Conservation (phyloP, 768 basidiomycete genomes). For the Cyclocybe aegerita region DNA sequence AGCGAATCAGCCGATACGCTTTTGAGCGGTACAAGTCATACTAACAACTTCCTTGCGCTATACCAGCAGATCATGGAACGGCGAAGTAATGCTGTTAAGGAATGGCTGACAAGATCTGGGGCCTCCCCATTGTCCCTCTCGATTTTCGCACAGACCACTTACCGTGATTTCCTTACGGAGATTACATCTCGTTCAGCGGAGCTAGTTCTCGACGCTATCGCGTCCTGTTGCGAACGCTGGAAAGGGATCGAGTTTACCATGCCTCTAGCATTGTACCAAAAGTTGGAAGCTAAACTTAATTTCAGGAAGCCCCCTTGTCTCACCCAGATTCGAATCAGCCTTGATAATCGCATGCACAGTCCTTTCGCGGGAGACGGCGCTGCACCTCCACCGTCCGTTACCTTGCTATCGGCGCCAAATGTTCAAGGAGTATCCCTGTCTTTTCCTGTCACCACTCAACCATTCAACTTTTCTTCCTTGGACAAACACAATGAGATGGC, state of each 20-base stretch:
- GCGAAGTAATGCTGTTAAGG: neutral
- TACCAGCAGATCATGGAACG: neutral
- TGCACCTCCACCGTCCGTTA: neutral
- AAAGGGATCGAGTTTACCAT: constrained; percentile 7
- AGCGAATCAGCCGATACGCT: neutral
- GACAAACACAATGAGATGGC: too few species aligned
- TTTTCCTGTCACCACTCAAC: too few species aligned
- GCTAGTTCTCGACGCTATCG: neutral
- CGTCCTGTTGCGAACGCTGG: constrained; percentile 1
- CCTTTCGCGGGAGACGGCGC: neutral
- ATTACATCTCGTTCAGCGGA: neutral
- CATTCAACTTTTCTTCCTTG: too few species aligned
- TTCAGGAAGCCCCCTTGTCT: neutral
- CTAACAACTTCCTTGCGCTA: too few species aligned
- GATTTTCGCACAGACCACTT: neutral
- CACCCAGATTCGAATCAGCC: neutral
- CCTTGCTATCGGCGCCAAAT: neutral
- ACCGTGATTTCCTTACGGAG: neutral
- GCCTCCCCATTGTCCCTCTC: constrained; percentile 9
- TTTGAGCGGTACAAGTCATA: too few species aligned
- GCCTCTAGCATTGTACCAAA: constrained; percentile 2
- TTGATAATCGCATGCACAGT: neutral
- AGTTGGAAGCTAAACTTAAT: constrained; percentile 2
- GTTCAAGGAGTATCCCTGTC: neutral
- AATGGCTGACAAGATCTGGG: constrained; percentile 13